Conservation (phyloP, 257 asterid species). For the Anisodus acutangulus region DNA sequence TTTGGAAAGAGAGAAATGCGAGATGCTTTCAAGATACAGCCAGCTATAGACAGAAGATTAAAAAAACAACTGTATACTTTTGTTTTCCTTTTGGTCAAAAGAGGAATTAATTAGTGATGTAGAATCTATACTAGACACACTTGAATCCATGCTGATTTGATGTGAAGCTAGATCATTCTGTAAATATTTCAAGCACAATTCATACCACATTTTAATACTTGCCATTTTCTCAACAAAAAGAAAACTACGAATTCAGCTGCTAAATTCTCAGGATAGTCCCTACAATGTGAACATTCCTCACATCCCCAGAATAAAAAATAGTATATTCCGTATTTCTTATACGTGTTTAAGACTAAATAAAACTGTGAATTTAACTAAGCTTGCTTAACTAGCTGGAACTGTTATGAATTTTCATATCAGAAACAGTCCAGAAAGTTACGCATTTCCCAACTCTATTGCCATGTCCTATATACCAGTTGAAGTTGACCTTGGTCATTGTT, state of each 20-base stretch:
- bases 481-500: constrained; percentile 2
- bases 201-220: neutral
- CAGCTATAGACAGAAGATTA: neutral
- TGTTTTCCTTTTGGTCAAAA: neutral
- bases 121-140: neutral
- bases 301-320: neutral
- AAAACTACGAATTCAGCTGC: neutral
- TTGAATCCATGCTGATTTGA: neutral
- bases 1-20: neutral
- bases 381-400: neutral
- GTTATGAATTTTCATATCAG: constrained; percentile 20
- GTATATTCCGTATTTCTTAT: neutral
- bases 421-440: neutral
- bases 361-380: neutral
- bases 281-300: neutral
- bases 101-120: neutral
- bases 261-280: constrained; percentile 7
- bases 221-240: neutral
- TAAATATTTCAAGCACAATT: neutral
- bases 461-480: neutral
- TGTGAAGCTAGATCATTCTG: constrained; percentile 13
- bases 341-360: neutral
- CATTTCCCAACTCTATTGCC: constrained; percentile 3
- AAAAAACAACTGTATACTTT: neutral
- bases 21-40: neutral